phyloP scores from a whole-genome alignment of 129 eudicot genomes.

The Saussurea involucrata region DNA sequence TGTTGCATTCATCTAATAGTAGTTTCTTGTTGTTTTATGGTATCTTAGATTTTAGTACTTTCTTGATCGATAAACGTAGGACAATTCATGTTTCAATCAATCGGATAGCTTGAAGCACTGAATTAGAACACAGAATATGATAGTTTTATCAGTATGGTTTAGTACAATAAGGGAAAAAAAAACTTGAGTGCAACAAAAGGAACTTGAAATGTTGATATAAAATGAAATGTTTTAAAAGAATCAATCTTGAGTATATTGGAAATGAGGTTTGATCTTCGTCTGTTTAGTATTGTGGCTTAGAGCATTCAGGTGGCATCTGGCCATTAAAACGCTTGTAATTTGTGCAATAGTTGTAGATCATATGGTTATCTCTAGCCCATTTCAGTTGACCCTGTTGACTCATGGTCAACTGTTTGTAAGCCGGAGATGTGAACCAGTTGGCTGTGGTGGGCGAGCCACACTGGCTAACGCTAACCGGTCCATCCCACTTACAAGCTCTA shows the following conservation, averaged over 20 bases:
- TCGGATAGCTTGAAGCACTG: background rate
- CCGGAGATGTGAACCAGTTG: constrained; percentile 53
- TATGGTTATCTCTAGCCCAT: constrained; percentile 41
- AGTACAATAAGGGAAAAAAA: background rate
- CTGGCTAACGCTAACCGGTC: constrained; percentile 30
- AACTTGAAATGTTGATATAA: background rate
- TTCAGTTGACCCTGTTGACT: constrained; percentile 40
- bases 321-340: constrained; percentile 42
- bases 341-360: constrained; percentile 60
- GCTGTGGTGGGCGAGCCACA: constrained; percentile 30
- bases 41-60: background rate
- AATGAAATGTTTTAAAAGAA: background rate
- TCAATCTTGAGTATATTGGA: background rate
- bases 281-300: constrained; percentile 35
- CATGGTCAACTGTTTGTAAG: constrained; percentile 29
- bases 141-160: background rate
- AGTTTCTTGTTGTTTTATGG: background rate
- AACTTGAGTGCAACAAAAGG: background rate
- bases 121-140: background rate
- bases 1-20: background rate
- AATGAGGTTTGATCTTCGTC: background rate
- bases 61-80: background rate
- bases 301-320: constrained; percentile 59
- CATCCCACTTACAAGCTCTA: constrained; percentile 50
- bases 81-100: background rate